phyloP scores from a whole-genome alignment of 225 moss, liverwort and hornwort genomes.

The Pseudoscleropodium purum region DNA sequence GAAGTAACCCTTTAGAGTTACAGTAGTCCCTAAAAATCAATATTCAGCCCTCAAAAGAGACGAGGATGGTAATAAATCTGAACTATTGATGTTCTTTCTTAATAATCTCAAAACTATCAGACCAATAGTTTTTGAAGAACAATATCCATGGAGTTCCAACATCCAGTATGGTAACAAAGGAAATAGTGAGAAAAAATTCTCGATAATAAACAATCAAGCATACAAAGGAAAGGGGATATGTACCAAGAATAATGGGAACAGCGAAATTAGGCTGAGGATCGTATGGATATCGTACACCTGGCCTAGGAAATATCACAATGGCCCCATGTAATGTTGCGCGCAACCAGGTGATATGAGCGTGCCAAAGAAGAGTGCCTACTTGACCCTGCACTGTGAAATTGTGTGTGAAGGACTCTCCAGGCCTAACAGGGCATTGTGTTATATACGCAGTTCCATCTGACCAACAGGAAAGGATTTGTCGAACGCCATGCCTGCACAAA shows the following conservation, averaged over 20 bases:
- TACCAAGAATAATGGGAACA: constrained; percentile 38
- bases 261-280: constrained; percentile 27
- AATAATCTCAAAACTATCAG: not conserved
- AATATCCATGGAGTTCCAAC: not conserved
- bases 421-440: constrained; percentile 51
- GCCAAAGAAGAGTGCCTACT: constrained; percentile 53
- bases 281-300: constrained; percentile 20
- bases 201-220: not conserved
- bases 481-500: constrained; percentile 53
- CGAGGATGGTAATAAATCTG: not conserved
- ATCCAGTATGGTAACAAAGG: not conserved
- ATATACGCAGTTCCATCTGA: constrained; percentile 57
- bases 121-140: not conserved
- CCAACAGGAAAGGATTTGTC: constrained; percentile 36
- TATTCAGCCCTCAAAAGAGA: not conserved
- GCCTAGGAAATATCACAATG: constrained; percentile 31
- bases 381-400: constrained; percentile 43
- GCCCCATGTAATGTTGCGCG: constrained; percentile 54
- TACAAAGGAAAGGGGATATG: not conserved
- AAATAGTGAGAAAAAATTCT: not conserved
- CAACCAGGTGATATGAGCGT: constrained; percentile 58
- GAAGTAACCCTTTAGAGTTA: not conserved
- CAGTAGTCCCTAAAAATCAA: not conserved
- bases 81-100: not conserved
- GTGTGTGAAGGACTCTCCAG: constrained; percentile 32